Evolutionary conservation across 495 filamentous ascomycete species (phyloP), one percentile per base, ranked within the genome.

Genomic region (Neurospora sp.): DNA sequence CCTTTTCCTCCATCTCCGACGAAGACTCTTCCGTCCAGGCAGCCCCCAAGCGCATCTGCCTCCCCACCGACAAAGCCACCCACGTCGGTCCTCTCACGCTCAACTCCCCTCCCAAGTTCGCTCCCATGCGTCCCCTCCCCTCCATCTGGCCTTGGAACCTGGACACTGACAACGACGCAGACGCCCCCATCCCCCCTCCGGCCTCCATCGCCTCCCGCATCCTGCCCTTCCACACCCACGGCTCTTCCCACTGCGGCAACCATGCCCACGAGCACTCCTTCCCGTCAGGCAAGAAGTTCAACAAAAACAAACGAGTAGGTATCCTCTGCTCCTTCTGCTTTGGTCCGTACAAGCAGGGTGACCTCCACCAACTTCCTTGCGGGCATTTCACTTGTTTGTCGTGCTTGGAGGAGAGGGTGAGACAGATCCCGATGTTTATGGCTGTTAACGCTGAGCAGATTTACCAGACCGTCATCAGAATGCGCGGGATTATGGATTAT

Each of bases 321-420:
- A 65, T 27, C 1, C 53, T 65, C 22, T 65, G 53, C 53, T 65
- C 53, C 22, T 65, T 65, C 7, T 65, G 53, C 53, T 35, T 18
- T 18, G 53, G 53, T 18, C 53, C 53, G 0, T 65, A 65, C 14
- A 18, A 4, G 3, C 53, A 65, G 0, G 27, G 14, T 31, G 53
- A 70, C 16, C 69, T 76, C 41, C 75, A 76, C 40, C 69, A 73
- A n/a, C 73, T 76, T 8, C 75, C 73, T 18, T 76, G 75, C 70
- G 75, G 73, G 0, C 42, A 76, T 10, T 8, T 75, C 0, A 38
- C 75, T 18, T 76, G 75, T 35, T 69, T 65, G 14, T 39, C 22
- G 27, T 76, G 75, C 20, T 22, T 76, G 0, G 14, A 53, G 1
- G 35, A 53, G 40, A 42, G 27, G 4, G 65, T 73, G 2, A 44